phyloP scores from a whole-genome alignment of 176 grass and related monocot species.

The bread wheat (Triticum aestivum) region DNA sequence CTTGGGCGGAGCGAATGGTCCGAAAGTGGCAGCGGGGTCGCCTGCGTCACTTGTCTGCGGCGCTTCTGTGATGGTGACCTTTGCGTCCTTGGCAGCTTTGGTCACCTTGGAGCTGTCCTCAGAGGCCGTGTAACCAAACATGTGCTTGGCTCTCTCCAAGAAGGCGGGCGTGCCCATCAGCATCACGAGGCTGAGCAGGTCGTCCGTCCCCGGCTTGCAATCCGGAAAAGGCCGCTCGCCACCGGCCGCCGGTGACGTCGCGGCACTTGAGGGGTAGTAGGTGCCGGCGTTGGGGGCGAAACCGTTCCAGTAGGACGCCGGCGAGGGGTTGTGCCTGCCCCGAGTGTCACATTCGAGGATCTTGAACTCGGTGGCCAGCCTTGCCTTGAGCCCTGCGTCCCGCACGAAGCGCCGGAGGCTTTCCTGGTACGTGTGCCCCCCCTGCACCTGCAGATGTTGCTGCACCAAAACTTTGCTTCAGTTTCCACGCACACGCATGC shows the following conservation, averaged over 20 bases:
- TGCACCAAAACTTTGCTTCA: background rate
- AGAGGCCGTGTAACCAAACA: background rate
- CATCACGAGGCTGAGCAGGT: slow-evolving; percentile 43
- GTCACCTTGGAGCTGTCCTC: background rate
- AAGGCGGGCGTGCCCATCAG: slow-evolving; percentile 34
- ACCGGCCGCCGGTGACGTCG: background rate
- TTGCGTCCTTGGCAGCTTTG: background rate
- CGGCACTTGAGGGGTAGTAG: background rate
- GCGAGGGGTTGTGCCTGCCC: slow-evolving; percentile 1
- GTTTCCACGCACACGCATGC: background rate
- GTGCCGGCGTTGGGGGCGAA: background rate
- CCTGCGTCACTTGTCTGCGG: background rate
- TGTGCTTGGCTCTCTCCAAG: slow-evolving; percentile 38
- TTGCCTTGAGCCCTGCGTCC: slow-evolving; percentile 44
- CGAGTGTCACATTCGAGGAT: slow-evolving; percentile 31
- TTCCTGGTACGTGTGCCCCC: slow-evolving; percentile 36
- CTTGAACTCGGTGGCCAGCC: slow-evolving; percentile 45
- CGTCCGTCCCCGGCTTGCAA: slow-evolving; percentile 55
- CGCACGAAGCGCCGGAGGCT: slow-evolving; percentile 47
- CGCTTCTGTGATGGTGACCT: background rate
- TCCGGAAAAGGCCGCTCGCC: background rate
- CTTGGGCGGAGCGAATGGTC: slow-evolving; percentile 42
- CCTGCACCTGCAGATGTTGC: slow-evolving; percentile 28
- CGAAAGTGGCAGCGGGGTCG: background rate
- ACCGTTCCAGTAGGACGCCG: slow-evolving; percentile 1